Conservation (phyloP, 2,329 filamentous ascomycete genomes). For the Fusarium marasasianum region DNA sequence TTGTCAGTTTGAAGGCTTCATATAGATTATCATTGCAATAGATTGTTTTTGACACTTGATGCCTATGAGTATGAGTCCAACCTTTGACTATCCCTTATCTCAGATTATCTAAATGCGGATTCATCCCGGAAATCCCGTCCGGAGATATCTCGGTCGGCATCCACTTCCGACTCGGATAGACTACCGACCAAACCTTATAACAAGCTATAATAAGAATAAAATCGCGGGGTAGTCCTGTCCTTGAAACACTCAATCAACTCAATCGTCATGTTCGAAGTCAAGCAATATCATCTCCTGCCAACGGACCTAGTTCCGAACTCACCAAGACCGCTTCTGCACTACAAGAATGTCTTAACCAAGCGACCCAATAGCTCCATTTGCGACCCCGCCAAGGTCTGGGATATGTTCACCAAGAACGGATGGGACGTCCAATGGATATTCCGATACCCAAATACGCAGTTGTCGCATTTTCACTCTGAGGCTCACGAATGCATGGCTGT, state of each 20-base stretch:
- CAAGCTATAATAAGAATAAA: accelerated
- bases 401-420: constrained; percentile 55
- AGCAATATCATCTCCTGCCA: constrained; percentile 52
- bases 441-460: constrained; percentile 63
- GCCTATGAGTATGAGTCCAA: no score
- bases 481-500: constrained; percentile 69
- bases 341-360: constrained; percentile 43
- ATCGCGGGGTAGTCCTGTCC: neutral
- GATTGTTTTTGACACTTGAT: neutral
- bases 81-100: neutral
- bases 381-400: constrained; percentile 51
- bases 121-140: neutral
- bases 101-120: neutral
- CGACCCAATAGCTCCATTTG: constrained; percentile 9
- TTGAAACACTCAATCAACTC: accelerated
- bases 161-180: constrained; percentile 20
- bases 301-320: constrained; percentile 61
- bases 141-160: neutral
- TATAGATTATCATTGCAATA: neutral
- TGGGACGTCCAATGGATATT: constrained; percentile 67
- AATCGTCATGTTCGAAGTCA: constrained; percentile 40
- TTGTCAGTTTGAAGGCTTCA: neutral
- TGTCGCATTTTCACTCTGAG: constrained; percentile 65
- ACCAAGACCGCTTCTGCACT: constrained; percentile 62
- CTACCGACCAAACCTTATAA: neutral